These are phyloP conservation scores for Xylariaceae sp. DNA, from an alignment of 2,329 filamentous ascomycete species.

Conservation along the genomic window DNA sequence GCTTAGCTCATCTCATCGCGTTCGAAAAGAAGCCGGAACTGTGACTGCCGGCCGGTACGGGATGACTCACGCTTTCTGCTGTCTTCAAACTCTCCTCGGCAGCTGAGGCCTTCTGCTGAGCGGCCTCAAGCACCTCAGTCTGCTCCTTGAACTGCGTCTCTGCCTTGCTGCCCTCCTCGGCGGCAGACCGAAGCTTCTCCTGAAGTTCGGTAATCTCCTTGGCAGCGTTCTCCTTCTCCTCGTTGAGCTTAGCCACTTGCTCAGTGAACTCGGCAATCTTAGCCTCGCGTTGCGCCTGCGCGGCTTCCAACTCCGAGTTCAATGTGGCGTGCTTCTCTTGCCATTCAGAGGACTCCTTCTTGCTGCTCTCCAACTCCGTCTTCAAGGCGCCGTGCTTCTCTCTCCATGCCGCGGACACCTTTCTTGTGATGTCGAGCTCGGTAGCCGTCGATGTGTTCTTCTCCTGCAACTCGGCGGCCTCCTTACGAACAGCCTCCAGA, in stretches of 20 bases:
- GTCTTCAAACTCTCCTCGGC: conserved; percentile 35
- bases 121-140: conserved; percentile 31
- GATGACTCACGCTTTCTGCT: conserved; percentile 31
- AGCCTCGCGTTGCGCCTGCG: conserved; percentile 22
- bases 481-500: conserved; percentile 30
- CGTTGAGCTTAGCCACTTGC: conserved; percentile 22
- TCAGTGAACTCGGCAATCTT: conserved; percentile 27
- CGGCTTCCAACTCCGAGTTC: conserved; percentile 27
- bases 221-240: conserved; percentile 19
- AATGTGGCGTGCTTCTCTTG: conserved; percentile 23
- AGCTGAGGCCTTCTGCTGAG: conserved; percentile 36
- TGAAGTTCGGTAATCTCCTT: conserved; percentile 10
- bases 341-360: conserved; percentile 12
- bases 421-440: no score
- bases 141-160: conserved; percentile 33
- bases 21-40: neutral
- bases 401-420: no score
- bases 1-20: neutral
- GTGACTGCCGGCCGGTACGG: neutral
- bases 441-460: conserved; percentile 11
- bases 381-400: no score
- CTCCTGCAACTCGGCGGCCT: conserved; percentile 21
- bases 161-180: conserved; percentile 26
- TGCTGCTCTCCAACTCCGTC: no score
- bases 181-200: conserved; percentile 24